Percentiles rank a stretch among this genome's conserved stretches.
phyloP scores from a whole-genome alignment of 148 eudicot species.

The Rheum nobile region DNA sequence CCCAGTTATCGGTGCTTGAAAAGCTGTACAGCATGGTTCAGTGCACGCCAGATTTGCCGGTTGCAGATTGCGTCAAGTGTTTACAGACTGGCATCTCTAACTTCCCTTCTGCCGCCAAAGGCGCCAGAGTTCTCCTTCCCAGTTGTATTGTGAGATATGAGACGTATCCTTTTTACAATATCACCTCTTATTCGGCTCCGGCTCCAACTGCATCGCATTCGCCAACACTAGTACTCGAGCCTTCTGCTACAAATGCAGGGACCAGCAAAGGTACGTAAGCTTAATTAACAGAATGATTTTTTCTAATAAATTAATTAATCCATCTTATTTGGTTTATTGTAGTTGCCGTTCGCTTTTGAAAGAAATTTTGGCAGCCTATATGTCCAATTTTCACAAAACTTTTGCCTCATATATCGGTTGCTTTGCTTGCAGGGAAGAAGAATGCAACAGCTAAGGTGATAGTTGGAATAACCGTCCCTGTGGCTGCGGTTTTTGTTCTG shows the following conservation, averaged over 20 bases:
- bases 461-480: neutral
- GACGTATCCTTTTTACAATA: slow-evolving; percentile 14
- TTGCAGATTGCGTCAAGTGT: slow-evolving; percentile 17
- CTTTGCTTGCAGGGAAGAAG: too few relatives aligned
- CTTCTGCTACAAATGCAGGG: neutral
- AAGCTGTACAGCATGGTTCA: slow-evolving; percentile 22
- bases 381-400: too few relatives aligned
- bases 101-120: neutral
- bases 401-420: too few relatives aligned
- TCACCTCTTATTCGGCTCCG: neutral
- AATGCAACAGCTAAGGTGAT: neutral
- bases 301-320: too few relatives aligned
- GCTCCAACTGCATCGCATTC: neutral
- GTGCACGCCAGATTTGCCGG: slow-evolving; percentile 28
- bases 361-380: too few relatives aligned
- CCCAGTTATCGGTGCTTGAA: neutral
- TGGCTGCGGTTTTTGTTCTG: neutral
- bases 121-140: slow-evolving; percentile 10
- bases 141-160: slow-evolving; percentile 25
- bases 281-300: too few relatives aligned
- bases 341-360: too few relatives aligned
- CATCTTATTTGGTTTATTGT: too few relatives aligned
- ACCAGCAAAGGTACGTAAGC: neutral
- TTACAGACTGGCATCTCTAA: slow-evolving; percentile 6
- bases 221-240: neutral